Evolutionary conservation across 140 eudicot genomes (phyloP), one percentile per base, ranked within the genome.

Genomic region (Cichorium intybus): DNA sequence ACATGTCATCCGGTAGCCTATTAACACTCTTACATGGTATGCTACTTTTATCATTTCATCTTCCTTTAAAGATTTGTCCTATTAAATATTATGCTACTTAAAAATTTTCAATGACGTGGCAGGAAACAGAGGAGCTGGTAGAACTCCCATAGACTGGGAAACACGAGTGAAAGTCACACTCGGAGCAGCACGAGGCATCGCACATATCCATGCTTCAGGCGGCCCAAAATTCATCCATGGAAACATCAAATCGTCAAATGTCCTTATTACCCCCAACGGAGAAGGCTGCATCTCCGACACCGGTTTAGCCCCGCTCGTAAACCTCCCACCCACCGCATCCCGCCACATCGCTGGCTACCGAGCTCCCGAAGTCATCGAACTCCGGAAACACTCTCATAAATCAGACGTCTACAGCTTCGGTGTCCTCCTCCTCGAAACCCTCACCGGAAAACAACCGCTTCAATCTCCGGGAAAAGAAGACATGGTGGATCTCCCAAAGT

Each of bases 321-420:
- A 66, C 79, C 60, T 52, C 68, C 81, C 91, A 14, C 61, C 95
- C 37, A 41, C 82, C 45, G 76, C 85, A 31, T 80, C 90, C 16
- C 83, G 95, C 9, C 77, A 71, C 31, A 56, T 33, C 34, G 65
- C 72, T 6, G 96, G 96, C 2, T 89, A 89, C 78, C 82, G 83
- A 60, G 97, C 97, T 3, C 97, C 95, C 0, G 97, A 89, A 79
- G 80, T 84, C 24, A 56, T 79, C 1, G 89, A 83, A 23, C 68
- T 80, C 29, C 69, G 79, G 31, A 86, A 84, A 33, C 81, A 77
- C 69, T 60, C 85, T 28, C 97, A 86, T 53, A 81, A 83, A 67
- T 84, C 97, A 7, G 97, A 89, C 47, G 89, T 89, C 17, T 89
- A 89, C 78, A 83, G 92, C 76, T 89, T 89, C 22, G 97, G 97